Conservation (phyloP, 2,329 filamentous ascomycete genomes). For the Colletotrichum brevisporum region DNA sequence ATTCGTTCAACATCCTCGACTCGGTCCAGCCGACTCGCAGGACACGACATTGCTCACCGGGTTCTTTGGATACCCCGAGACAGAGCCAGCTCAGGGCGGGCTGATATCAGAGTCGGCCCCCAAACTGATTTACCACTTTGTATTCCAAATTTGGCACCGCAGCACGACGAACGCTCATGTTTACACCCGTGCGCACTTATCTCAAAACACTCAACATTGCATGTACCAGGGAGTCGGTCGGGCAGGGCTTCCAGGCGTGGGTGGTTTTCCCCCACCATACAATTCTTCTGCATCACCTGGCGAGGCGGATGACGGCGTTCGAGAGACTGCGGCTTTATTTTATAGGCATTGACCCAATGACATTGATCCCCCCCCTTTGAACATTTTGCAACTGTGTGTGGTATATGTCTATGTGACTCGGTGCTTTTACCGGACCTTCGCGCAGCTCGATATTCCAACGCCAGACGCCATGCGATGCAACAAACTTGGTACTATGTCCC, state of each 20-base stretch:
- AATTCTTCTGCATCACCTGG: slow-evolving; percentile 40
- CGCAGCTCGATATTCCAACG: slow-evolving; percentile 17
- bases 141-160: slow-evolving; percentile 20
- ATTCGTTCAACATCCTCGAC: slow-evolving; percentile 1
- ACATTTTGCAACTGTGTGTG: neutral
- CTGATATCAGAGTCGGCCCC: slow-evolving; percentile 11
- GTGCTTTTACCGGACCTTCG: neutral
- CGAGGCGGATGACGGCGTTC: slow-evolving; percentile 40
- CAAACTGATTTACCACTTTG: slow-evolving; percentile 10
- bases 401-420: neutral
- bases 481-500: neutral
- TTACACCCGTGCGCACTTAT: slow-evolving; percentile 2
- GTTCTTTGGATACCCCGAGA: slow-evolving; percentile 1
- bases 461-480: slow-evolving; percentile 37
- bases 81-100: neutral
- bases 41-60: slow-evolving; percentile 3
- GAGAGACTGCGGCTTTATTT: slow-evolving; percentile 31
- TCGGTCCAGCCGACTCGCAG: slow-evolving; percentile 4
- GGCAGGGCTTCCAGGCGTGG: slow-evolving; percentile 26
- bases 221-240: slow-evolving; percentile 36
- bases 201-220: slow-evolving; percentile 31
- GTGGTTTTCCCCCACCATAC: slow-evolving; percentile 21
- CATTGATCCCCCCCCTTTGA: slow-evolving; percentile 27
- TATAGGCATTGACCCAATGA: slow-evolving; percentile 39
- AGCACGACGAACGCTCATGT: slow-evolving; percentile 12